A percentile compares a stretch with the other conserved stretches of the same genome.
Conservation (phyloP, 1,139 yeast genomes). For the Sugiyamaella novakii region DNA sequence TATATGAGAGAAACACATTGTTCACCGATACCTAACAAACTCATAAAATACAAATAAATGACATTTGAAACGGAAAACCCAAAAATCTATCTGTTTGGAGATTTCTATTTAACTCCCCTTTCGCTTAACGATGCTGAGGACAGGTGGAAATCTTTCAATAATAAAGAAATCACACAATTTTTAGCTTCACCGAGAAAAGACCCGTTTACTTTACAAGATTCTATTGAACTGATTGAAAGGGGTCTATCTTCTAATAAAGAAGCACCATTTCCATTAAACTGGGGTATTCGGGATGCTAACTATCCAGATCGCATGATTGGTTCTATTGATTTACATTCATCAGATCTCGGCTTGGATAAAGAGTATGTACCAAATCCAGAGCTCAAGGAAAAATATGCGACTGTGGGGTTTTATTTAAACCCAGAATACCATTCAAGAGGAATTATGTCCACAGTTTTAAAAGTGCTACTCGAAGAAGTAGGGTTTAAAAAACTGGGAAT, state of each 20-base stretch:
- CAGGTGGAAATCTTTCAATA: conserved; percentile 24
- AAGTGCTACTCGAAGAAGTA: conserved; percentile 23
- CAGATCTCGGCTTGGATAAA: conserved; percentile 8
- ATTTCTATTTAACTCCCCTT: conserved; percentile 19
- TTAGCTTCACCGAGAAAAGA: conserved; percentile 25
- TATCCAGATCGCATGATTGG: conserved; percentile 21
- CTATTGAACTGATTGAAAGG: conserved; percentile 16
- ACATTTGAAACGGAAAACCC: no score
- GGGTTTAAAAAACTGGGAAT: conserved; percentile 24
- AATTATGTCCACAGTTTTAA: conserved; percentile 28
- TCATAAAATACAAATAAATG: no score
- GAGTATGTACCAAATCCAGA: conserved; percentile 18
- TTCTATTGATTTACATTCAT: conserved; percentile 22
- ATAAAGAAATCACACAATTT: conserved; percentile 24
- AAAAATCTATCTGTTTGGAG: no score
- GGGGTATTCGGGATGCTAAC: conserved; percentile 27
- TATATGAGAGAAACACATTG: no score
- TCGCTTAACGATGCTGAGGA: conserved; percentile 18
- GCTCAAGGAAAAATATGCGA: conserved; percentile 18
- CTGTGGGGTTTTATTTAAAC: conserved; percentile 31
- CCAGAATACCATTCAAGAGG: conserved; percentile 30
- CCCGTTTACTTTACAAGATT: conserved; percentile 28
- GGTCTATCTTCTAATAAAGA: conserved; percentile 1
- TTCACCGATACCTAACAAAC: no score
- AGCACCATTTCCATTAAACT: conserved; percentile 13